Base-by-base conservation (phyloP, 192 early-diverging fungal genomes). In the Funneliformis geosporum region DNA sequence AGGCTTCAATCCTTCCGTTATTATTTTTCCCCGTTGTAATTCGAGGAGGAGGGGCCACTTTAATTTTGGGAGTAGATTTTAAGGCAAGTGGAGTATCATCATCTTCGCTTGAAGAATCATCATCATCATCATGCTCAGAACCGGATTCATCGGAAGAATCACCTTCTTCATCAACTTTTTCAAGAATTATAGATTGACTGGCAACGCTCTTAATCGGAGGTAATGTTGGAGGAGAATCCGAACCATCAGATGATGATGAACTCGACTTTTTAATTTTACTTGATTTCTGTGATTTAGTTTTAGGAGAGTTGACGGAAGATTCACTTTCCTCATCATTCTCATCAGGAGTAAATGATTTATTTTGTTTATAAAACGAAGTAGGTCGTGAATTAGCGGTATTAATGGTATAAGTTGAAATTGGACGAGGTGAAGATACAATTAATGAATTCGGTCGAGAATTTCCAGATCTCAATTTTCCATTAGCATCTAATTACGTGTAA, bases 51-150 rank as follows among this genome's bases (percentile, higher is more conserved):
- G 33, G 33, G 6, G 42, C 43, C n/a, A 72, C 46, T 72, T 72
- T 72, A 72, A 72, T 72, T 47, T 47, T 72, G 27, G 70, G 70
- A 14, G 21, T 72, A 28, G 39, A 42, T 47, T 72, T 72, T 33
- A 72, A 44, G 27, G 70, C 70, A 12, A 72, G 44, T 2, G 70
- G 70, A 23, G 23, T 72, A 72, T 72, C 70, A 72, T 72, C 70
- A 72, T 72, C 70, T 68, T 68, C 66, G 27, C 39, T 42, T 42
- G 28, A 21, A 21, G 47, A 44, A 2, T 69, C 82, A 67, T 82
- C 61, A 80, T 78, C 42, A 74, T 85, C 44, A 71, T 81, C 76
- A 1, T 74, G 70, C 23, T 82, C 70, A 7, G 79, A 75, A 23
- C 73, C 75, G 27, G 27, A 21, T 60, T 60, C 73, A 61, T 75